Evolutionary conservation across 805 yeast genomes (phyloP).

Genomic region (Saccharomycopsis capsularis): DNA sequence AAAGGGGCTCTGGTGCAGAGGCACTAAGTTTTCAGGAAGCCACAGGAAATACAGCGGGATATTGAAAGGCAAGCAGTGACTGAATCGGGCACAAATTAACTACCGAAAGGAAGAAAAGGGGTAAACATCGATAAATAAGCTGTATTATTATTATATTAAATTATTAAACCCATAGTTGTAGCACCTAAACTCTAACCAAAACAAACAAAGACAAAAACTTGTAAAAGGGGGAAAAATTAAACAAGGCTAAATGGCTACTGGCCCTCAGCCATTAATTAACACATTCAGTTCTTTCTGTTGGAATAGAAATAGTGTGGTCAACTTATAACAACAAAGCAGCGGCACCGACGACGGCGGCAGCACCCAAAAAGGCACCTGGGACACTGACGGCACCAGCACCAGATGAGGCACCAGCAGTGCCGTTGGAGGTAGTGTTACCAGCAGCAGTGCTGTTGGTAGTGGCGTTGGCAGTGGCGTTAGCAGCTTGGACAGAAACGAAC

Average conservation of each 20-base stretch:
- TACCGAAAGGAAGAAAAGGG: too few relatives aligned
- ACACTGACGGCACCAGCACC: conserved; percentile 8
- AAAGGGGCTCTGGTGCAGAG: too few relatives aligned
- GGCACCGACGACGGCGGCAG: conserved; percentile 20
- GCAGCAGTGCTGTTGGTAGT: conserved; percentile 4
- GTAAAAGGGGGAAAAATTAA: neutral
- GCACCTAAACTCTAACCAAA: neutral
- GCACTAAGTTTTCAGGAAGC: too few relatives aligned
- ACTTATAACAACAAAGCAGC: conserved; percentile 19
- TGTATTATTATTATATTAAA: too few relatives aligned
- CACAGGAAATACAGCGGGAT: too few relatives aligned
- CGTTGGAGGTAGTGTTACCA: neutral
- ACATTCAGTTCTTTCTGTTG: too few relatives aligned
- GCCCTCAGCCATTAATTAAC: too few relatives aligned
- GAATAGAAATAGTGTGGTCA: too few relatives aligned
- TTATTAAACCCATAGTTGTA: neutral
- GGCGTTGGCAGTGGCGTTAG: conserved; percentile 14
- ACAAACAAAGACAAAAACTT: neutral
- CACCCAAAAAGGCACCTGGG: conserved; percentile 13
- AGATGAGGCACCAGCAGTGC: conserved; percentile 1
- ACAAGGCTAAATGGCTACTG: neutral
- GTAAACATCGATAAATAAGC: too few relatives aligned
- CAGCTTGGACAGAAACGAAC: conserved; percentile 19
- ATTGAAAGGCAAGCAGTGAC: too few relatives aligned
- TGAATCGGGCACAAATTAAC: too few relatives aligned